Base-by-base conservation (phyloP, 2,329 filamentous ascomycete species). In the Pseudogymnoascus sp. region DNA sequence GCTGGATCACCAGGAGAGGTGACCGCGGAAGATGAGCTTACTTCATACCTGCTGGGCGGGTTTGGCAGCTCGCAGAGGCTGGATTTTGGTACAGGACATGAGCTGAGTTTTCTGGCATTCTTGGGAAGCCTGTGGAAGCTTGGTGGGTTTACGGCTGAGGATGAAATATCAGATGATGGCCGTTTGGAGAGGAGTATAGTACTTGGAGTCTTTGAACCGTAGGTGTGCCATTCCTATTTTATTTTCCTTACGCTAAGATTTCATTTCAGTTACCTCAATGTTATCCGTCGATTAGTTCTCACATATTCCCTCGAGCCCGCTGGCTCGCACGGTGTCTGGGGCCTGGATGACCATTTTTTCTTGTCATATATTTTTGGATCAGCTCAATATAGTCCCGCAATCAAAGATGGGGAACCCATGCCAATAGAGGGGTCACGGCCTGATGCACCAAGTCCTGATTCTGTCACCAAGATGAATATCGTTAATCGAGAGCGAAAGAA, bases 281-380 rank as follows among this genome's bases (percentile, higher is more conserved):
- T 97, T 1, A 79, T 96, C 48, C 86, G 94, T 37, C 84, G 82
- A 39, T 79, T 99, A 8, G 96, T 99, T 67, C 77, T 90, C 57
- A 92, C 86, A 2, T 99, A 97, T 71, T 96, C 86, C 0, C 82
- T 99, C 18, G 94, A 99, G 70, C 94, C 94, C 3, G 94, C 94
- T 5, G 94, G 94, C 2, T 95, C 92, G 1, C 94, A 97, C 70
- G 94, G 94, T 2, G 94, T 99, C 18, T 99, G 94, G 94, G 94
- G 94, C 18, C 79, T 99, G n/a, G 94, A 99, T 71, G 94, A 99
- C 72, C 92, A 99, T 74, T 92, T 85, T 7, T 97, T 99, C 71
- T 73, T 94, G 23, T 89, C 94, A 0, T 99, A 97, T 72, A 90
- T 99, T 60, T 92, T 97, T 64, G 94, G 94, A 30, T 96, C 92